phyloP scores from a whole-genome alignment of 139 green algal genomes.

The Chlamydomonas sphaeroides region DNA sequence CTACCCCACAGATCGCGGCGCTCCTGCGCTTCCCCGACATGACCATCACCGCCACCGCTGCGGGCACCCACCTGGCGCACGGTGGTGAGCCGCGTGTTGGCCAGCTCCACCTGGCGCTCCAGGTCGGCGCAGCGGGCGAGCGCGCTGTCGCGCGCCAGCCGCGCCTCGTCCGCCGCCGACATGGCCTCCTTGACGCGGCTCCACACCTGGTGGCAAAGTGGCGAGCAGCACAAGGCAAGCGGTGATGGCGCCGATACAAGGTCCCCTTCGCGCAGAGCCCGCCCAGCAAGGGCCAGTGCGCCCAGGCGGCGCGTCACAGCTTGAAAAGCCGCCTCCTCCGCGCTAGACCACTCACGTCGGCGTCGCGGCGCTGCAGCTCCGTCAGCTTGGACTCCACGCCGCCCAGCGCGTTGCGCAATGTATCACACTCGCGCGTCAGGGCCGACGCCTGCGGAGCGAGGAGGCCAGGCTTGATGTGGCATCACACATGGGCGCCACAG shows the following conservation, averaged over 20 bases:
- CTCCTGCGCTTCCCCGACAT: too few relatives aligned
- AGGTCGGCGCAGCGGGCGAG: conserved; percentile 39
- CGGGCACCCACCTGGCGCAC: conserved; percentile 17
- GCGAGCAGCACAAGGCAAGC: background rate
- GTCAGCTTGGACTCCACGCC: conserved; percentile 55
- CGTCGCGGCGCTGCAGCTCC: conserved; percentile 66
- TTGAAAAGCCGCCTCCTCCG: too few relatives aligned
- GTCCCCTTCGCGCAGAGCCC: too few relatives aligned
- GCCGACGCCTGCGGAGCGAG: background rate
- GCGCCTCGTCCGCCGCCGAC: conserved; percentile 62
- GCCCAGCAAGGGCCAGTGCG: too few relatives aligned
- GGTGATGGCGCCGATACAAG: too few relatives aligned
- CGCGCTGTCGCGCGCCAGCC: conserved; percentile 52
- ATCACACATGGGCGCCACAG: too few relatives aligned
- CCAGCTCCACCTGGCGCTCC: conserved; percentile 39
- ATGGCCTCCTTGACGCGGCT: conserved; percentile 64
- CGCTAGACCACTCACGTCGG: conserved; percentile 65
- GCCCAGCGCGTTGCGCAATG: conserved; percentile 42
- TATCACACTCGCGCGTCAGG: conserved; percentile 38
- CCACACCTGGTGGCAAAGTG: conserved; percentile 57
- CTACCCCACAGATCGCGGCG: too few relatives aligned
- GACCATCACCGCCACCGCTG: too few relatives aligned
- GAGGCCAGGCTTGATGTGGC: too few relatives aligned
- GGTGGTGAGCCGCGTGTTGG: conserved; percentile 28
- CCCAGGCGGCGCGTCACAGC: too few relatives aligned